Conservation (phyloP, 164 flowering plant species). For the Hamamelis virginiana region DNA sequence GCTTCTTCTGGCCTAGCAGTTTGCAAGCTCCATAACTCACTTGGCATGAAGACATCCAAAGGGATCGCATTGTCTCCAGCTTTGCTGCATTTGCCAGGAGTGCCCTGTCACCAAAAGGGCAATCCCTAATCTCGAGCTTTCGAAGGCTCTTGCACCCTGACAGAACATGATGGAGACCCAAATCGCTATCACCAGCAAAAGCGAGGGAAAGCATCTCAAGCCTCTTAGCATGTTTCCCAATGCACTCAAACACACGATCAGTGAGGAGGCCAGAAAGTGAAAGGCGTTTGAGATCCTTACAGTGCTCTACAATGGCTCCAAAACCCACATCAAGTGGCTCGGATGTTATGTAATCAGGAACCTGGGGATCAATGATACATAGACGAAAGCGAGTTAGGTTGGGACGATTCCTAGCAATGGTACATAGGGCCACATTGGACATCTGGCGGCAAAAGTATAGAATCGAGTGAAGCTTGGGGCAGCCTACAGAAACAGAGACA, state of each 20-base stretch:
- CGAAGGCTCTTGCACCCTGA: constrained; percentile 83
- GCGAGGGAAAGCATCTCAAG: constrained; percentile 92
- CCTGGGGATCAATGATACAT: constrained; percentile 77
- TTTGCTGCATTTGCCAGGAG: constrained; percentile 84
- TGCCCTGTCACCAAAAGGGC: constrained; percentile 90
- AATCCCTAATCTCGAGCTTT: constrained; percentile 84
- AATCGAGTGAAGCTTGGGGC: constrained; percentile 78
- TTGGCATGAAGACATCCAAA: constrained; percentile 96
- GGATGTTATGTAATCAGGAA: constrained; percentile 70
- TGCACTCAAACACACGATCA: constrained; percentile 67
- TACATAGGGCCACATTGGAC: constrained; percentile 71
- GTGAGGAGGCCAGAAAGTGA: constrained; percentile 87
- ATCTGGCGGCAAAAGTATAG: constrained; percentile 89
- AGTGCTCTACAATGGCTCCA: constrained; percentile 79
- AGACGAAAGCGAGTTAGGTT: constrained; percentile 76
- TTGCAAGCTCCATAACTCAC: constrained; percentile 81
- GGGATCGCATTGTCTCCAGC: constrained; percentile 99
- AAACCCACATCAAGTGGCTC: constrained; percentile 80
- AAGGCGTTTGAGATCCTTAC: constrained; percentile 71
- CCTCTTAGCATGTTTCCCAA: constrained; percentile 70
- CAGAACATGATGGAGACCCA: constrained; percentile 75
- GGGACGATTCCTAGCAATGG: constrained; percentile 71
- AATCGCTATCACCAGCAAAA: constrained; percentile 87
- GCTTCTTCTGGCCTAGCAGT: constrained; percentile 69
- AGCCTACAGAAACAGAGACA: constrained; percentile 71